Percentiles rank a stretch among this genome's conserved stretches.
These are phyloP conservation scores for Hysterangium stoloniferum DNA, from an alignment of 768 basidiomycete species.

Conservation along the genomic window DNA sequence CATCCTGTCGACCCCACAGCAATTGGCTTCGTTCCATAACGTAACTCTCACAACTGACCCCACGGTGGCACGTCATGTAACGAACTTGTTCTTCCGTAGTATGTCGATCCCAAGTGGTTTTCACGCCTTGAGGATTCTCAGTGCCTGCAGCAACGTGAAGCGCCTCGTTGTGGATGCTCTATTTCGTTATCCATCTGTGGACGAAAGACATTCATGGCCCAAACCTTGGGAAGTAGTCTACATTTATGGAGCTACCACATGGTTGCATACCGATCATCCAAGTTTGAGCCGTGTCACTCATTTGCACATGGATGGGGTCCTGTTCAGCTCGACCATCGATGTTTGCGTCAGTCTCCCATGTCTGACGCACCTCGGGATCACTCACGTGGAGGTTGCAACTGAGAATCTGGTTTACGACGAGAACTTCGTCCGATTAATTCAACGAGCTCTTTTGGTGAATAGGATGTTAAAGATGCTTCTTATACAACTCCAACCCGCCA, in stretches of 20 bases:
- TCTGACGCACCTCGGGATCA: neutral
- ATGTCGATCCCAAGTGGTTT: neutral
- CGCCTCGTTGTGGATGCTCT: neutral
- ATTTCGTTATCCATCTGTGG: neutral
- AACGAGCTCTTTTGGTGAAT: neutral
- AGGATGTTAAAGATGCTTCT: neutral
- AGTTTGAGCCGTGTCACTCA: neutral
- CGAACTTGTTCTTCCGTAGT: neutral
- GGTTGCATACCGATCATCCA: neutral
- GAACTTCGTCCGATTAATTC: neutral
- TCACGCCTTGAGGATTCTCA: neutral
- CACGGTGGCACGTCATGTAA: neutral
- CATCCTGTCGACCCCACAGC: slow-evolving; percentile 16
- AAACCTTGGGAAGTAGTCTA: neutral
- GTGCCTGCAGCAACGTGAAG: neutral
- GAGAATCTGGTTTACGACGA: neutral
- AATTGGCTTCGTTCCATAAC: neutral
- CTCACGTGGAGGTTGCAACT: neutral
- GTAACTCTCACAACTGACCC: neutral
- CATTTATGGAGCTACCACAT: neutral
- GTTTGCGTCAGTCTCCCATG: neutral
- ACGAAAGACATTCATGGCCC: neutral
- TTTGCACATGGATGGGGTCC: neutral
- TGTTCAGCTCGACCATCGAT: neutral
- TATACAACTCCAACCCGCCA: neutral